phyloP scores from a whole-genome alignment of 306 rosid genomes.

The Purshia tridentata region DNA sequence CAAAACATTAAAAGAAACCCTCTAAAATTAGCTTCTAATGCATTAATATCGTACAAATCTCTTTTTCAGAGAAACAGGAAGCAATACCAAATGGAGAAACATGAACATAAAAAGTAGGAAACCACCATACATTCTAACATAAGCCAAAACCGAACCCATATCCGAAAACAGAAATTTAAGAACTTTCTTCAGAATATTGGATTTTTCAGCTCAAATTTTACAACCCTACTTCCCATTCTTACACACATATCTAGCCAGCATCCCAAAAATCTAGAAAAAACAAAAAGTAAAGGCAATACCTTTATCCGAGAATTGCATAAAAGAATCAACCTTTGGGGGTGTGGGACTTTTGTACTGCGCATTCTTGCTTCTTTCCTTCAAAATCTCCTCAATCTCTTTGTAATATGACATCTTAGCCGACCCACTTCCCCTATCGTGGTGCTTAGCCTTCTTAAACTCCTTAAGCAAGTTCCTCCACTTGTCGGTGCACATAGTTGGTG shows the following conservation, averaged over 20 bases:
- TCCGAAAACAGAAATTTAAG: neutral
- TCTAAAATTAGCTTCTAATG: neutral
- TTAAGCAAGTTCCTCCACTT: constrained; percentile 93
- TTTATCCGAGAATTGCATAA: constrained; percentile 79
- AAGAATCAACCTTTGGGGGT: constrained; percentile 73
- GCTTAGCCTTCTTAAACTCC: constrained; percentile 94
- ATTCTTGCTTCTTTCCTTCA: constrained; percentile 66
- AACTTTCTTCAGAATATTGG: neutral
- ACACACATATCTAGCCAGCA: neutral
- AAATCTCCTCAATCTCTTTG: constrained; percentile 87
- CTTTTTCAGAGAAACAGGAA: neutral
- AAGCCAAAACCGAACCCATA: neutral
- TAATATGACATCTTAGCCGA: constrained; percentile 87
- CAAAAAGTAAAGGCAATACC: constrained; percentile 29
- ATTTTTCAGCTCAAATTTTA: neutral
- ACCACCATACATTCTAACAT: neutral
- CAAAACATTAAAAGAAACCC: neutral
- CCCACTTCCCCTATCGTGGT: constrained; percentile 67
- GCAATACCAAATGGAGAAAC: neutral
- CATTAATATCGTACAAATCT: neutral
- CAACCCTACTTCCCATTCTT: neutral
- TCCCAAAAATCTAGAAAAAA: neutral
- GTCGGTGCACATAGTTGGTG: constrained; percentile 95
- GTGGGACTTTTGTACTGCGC: constrained; percentile 57
- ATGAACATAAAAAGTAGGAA: neutral